These are phyloP conservation scores for Atalantia buxifolia DNA, from an alignment of 345 rosid genomes.

Conservation along the genomic window DNA sequence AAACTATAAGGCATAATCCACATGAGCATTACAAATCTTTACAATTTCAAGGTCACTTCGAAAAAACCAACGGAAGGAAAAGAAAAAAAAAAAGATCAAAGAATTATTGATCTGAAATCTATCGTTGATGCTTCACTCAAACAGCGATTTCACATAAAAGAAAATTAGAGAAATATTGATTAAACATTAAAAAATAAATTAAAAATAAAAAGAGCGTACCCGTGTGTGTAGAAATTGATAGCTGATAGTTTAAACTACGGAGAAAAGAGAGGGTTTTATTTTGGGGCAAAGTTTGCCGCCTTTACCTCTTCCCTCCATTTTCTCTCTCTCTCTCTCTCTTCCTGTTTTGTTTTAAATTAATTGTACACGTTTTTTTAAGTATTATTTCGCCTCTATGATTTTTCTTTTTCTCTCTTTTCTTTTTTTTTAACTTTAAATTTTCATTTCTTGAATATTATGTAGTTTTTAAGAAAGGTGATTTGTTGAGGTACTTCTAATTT, in stretches of 20 bases:
- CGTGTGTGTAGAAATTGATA: background rate
- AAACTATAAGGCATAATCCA: background rate
- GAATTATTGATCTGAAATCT: too few species aligned
- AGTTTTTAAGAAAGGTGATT: too few species aligned
- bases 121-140: background rate
- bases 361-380: background rate
- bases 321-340: background rate
- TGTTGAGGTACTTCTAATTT: too few species aligned
- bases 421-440: too few species aligned
- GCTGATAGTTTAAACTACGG: background rate
- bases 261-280: background rate
- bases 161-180: background rate
- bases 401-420: too few species aligned
- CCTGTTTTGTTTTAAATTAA: background rate
- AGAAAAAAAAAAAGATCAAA: background rate
- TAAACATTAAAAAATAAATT: background rate
- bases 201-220: background rate
- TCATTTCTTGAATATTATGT: too few species aligned
- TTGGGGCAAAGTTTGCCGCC: constrained; percentile 10
- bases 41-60: background rate
- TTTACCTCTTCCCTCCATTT: background rate
- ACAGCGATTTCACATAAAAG: background rate
- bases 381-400: too few species aligned
- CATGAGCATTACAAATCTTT: background rate
- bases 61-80: background rate